Percentiles rank a stretch among this genome's conserved stretches.
phyloP scores from a whole-genome alignment of 2,329 filamentous ascomycete species.

The Penicillium sp. region DNA sequence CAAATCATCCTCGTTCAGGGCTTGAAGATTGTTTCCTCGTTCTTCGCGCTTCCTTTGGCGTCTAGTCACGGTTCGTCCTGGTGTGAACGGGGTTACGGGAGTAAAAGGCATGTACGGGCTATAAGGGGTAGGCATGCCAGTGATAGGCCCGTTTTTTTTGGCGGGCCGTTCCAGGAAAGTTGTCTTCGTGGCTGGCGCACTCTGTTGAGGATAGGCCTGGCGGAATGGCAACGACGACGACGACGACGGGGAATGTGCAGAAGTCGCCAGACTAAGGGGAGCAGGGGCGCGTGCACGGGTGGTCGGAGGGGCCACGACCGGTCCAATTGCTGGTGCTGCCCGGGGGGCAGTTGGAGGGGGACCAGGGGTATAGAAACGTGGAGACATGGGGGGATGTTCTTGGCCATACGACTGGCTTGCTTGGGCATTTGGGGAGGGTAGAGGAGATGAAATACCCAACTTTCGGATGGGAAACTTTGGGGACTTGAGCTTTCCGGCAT shows the following conservation, averaged over 20 bases:
- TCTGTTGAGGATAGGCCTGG: conserved; percentile 43
- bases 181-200: conserved; percentile 50
- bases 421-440: conserved; percentile 47
- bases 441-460: conserved; percentile 58
- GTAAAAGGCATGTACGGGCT: conserved; percentile 54
- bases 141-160: conserved; percentile 42
- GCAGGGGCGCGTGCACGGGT: conserved; percentile 28
- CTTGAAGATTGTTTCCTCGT: conserved; percentile 45
- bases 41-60: conserved; percentile 44
- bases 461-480: conserved; percentile 50
- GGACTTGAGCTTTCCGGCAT: conserved; percentile 45
- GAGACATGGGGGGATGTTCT: conserved; percentile 57
- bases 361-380: conserved; percentile 56
- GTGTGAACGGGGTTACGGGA: conserved; percentile 51
- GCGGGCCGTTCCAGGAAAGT: conserved; percentile 48
- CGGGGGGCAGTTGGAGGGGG: conserved; percentile 55
- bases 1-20: conserved; percentile 48
- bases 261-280: conserved; percentile 32
- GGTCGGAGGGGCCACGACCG: conserved; percentile 11
- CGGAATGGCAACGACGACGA: conserved; percentile 46
- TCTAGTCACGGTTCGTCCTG: conserved; percentile 46
- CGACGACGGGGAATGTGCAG: conserved; percentile 19
- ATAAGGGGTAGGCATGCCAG: conserved; percentile 51
- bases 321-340: conserved; percentile 19
- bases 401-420: conserved; percentile 47